Evolutionary conservation across 352 stramenopile genomes (phyloP), one percentile per base, ranked within the genome.

Genomic region (Thalassiosira sp.): DNA sequence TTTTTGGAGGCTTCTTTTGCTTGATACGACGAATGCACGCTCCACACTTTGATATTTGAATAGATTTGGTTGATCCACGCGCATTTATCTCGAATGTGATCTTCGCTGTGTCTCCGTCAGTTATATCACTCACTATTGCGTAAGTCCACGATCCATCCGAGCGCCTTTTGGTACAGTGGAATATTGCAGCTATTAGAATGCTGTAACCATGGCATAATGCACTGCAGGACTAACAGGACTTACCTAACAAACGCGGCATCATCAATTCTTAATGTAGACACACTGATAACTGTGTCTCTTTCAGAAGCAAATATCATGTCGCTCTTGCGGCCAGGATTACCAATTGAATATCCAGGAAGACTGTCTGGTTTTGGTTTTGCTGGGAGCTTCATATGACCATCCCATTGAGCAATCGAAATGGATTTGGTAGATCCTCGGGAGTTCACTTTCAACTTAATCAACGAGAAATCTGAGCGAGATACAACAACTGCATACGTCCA

Each of bases 401-500:
- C 43, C 43, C 43, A 51, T 2, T 51, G 43, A 7, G 2, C 10
- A 5, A 22, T 51, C 25, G 43, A 3, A 25, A 51, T 11, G 6
- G 15, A 6, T 13, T 51, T 51, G 43, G n/a, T 27, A 5, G 43
- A 51, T 5, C 43, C 43, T 5, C 16, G 13, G 43, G 8, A 2
- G 11, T 51, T 51, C 2, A 51, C n/a, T 51, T 51, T 13, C 2
- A 51, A 51, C 25, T 13, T 51, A 27, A 51, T 51, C 15, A 16
- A 15, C 25, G 43, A 2, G 3, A 2, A 13, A 27, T 51, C 43
- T 51, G 18, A 22, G 2, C n/a, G 43, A 51, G 7, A 51, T 25
- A 27, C 25, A 16, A 65, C 51, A 40, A 59, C 13, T 5, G 25
- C 24, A 42, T 59, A 59, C 8, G 51, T 24, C 51, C 51, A 59